Evolutionary conservation across 352 stramenopile species (phyloP).

Genomic region (Phytophthora nicotianae): DNA sequence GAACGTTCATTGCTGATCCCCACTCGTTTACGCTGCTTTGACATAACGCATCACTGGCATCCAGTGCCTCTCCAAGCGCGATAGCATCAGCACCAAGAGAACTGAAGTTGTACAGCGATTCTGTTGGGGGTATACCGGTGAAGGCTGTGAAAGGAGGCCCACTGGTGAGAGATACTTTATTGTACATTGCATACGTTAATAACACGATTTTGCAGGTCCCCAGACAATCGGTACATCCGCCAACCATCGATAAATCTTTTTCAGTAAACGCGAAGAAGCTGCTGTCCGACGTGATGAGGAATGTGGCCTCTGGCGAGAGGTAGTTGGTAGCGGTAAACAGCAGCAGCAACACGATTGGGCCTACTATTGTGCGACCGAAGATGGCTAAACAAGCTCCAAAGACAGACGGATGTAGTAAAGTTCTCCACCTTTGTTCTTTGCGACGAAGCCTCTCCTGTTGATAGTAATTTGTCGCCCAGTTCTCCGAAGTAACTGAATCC

Average conservation of each 20-base stretch:
- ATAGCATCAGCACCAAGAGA: constrained; percentile 18
- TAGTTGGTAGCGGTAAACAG: constrained; percentile 29
- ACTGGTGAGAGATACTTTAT: constrained; percentile 18
- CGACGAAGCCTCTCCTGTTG: constrained; percentile 13
- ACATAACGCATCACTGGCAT: constrained; percentile 23
- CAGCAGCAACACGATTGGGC: constrained; percentile 24
- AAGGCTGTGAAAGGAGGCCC: constrained; percentile 28
- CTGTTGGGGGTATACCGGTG: constrained; percentile 11
- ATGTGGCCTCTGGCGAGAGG: constrained; percentile 18
- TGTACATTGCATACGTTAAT: constrained; percentile 22
- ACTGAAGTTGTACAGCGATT: constrained; percentile 29
- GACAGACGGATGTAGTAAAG: constrained; percentile 10
- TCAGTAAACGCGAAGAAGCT: constrained; percentile 33
- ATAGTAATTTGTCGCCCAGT: constrained; percentile 25
- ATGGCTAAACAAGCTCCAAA: constrained; percentile 27
- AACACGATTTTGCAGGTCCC: constrained; percentile 24
- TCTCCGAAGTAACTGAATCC: constrained; percentile 1
- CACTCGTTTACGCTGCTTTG: constrained; percentile 28
- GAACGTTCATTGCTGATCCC: constrained; percentile 22
- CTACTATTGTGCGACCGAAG: constrained; percentile 22
- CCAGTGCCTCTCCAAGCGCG: constrained; percentile 15
- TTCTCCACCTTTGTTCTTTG: constrained; percentile 13
- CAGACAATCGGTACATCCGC: constrained; percentile 28
- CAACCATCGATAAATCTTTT: constrained; percentile 31
- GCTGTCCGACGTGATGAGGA: constrained; percentile 29